Evolutionary conservation across 2,329 filamentous ascomycete genomes (phyloP), one percentile per base, ranked within the genome.

Genomic region (Cladophialophora yegresii): DNA sequence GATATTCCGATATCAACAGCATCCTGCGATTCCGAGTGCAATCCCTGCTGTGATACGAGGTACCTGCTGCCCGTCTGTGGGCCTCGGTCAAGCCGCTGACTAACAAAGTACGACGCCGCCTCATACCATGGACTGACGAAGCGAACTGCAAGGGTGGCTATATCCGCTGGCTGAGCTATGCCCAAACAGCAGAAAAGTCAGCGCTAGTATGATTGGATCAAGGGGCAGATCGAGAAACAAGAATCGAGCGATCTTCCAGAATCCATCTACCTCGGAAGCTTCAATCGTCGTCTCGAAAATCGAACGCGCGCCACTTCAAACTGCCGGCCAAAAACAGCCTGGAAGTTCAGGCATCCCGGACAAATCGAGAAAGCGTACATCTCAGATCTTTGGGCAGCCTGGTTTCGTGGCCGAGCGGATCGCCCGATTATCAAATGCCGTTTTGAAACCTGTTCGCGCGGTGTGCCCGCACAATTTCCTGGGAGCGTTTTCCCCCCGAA

Each of bases 151-250:
- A 8, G 30, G 22, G 47, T 51, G 45, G 57, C 28, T 20, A n/a
- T 54, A n/a, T 54, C 51, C n/a, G 16, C 28, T n/a, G 13, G 47
- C 55, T 8, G 4, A 20, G 49, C 57, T 59, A 59, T 40, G 13
- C 57, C 57, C 30, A 51, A 59, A 59, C 3, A 23, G 57, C 57
- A 36, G 57, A 59, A 59, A 33, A 30, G 47, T 59, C 45, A 59
- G 57, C 47, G 28, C 57, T 51, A 53, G 36, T 40, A 32, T 40
- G n/a, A 59, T 59, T 59, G 57, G 57, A 10, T 40, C 28, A 59
- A 51, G 47, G 47, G 57, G 28, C 43, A 33, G 49, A 53, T 36
- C 32, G 8, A 28, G 26, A 32, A 33, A 26, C 47, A 59, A 53
- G 26, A 10, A 12, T 53, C 57, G n/a, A 53, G 57, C 57, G 47